phyloP scores from a whole-genome alignment of 129 eudicot species.

The Pseudognaphalium luteoalbum region DNA sequence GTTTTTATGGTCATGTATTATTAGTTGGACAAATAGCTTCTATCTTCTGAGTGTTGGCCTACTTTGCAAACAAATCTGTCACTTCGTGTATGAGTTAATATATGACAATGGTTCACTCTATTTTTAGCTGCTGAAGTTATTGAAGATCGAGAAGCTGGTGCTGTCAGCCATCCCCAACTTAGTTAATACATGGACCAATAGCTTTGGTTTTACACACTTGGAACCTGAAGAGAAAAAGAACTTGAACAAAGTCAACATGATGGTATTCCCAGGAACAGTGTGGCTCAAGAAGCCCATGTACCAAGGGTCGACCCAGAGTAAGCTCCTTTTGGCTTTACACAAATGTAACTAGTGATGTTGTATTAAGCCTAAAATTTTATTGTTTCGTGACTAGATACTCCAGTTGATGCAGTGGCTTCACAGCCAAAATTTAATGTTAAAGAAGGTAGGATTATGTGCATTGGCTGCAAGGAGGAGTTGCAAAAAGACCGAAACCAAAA shows the following conservation, averaged over 20 bases:
- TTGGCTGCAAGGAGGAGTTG: constrained; percentile 18
- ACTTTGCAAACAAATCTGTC: background rate
- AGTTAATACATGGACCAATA: constrained; percentile 77
- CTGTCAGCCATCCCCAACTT: constrained; percentile 71
- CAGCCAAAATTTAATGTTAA: constrained; percentile 17
- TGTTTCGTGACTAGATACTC: constrained; percentile 22
- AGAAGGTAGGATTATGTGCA: constrained; percentile 7
- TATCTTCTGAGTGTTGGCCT: background rate
- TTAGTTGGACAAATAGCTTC: background rate
- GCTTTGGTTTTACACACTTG: constrained; percentile 75
- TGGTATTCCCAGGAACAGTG: constrained; percentile 90
- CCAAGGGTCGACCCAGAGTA: constrained; percentile 28
- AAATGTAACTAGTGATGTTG: background rate
- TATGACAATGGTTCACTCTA: background rate
- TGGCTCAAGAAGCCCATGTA: constrained; percentile 75
- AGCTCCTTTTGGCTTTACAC: background rate
- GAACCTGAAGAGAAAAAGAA: constrained; percentile 63
- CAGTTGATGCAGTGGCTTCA: constrained; percentile 6
- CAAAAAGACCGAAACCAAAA: constrained; percentile 23
- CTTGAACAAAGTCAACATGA: constrained; percentile 56
- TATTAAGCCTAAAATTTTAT: background rate
- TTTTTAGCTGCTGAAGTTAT: constrained; percentile 64
- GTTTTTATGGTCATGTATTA: background rate
- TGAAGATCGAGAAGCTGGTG: constrained; percentile 86
- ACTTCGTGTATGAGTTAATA: background rate